A percentile compares a stretch with the other conserved stretches of the same genome.
Evolutionary conservation across 192 early-diverging fungal genomes (phyloP).

Genomic region (Coemansia erecta): DNA sequence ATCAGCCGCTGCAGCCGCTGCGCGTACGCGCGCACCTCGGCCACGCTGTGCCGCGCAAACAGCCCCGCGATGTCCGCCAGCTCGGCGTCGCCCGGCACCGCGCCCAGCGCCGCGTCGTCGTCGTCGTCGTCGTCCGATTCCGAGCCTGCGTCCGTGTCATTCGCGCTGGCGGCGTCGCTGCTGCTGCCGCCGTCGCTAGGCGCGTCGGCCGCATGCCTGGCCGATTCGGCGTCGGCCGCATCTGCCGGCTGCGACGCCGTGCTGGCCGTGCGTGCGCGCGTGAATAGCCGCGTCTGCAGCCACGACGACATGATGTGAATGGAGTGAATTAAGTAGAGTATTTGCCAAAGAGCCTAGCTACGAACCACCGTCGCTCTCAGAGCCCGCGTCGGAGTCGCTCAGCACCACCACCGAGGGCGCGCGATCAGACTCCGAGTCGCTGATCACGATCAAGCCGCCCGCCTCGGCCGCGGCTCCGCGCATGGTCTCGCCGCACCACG

Average conservation of each 20-base stretch:
- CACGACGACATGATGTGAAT: constrained; percentile 1
- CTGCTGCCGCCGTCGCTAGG: not conserved
- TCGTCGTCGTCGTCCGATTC: not conserved
- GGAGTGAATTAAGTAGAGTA: not conserved
- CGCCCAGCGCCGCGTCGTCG: constrained; percentile 11
- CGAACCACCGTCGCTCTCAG: too few species aligned
- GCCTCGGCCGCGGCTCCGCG: constrained; percentile 6
- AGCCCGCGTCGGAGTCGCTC: not conserved
- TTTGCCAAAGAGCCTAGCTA: too few species aligned
- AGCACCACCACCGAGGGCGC: not conserved
- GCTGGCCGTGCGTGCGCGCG: constrained; percentile 6
- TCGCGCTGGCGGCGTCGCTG: constrained; percentile 3
- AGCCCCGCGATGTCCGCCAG: constrained; percentile 15
- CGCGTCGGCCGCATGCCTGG: not conserved
- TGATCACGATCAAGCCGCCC: constrained; percentile 19
- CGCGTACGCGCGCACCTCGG: constrained; percentile 36
- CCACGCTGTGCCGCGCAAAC: constrained; percentile 30
- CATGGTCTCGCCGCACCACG: constrained; percentile 35
- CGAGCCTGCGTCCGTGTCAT: not conserved
- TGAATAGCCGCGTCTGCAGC: constrained; percentile 6
- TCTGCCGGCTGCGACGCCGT: constrained; percentile 3
- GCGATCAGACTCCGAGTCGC: constrained; percentile 32
- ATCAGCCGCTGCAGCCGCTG: constrained; percentile 26
- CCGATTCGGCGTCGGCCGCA: too few species aligned
- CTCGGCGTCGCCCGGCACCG: constrained; percentile 8